Percentiles rank a stretch among this genome's conserved stretches.
Evolutionary conservation across 2,329 filamentous ascomycete genomes (phyloP).

Genomic region (Fusarium sp.): DNA sequence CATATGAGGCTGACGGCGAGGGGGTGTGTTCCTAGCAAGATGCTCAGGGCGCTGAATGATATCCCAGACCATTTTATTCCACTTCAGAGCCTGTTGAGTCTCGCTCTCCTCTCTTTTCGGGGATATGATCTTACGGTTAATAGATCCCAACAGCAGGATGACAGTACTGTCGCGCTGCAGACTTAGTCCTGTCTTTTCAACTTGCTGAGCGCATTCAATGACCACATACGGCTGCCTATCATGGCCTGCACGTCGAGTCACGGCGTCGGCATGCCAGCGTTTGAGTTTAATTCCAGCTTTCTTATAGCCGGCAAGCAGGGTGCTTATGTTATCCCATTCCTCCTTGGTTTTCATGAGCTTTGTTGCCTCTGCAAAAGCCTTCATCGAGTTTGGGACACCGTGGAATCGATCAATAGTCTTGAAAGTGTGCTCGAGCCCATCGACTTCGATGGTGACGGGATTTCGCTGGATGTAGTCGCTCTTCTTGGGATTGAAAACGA

Average conservation of each 20-base stretch:
- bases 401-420: slow-evolving; percentile 53
- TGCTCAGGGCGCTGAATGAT: slow-evolving; percentile 57
- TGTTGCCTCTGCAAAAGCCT: slow-evolving; percentile 50
- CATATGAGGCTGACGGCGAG: slow-evolving; percentile 35
- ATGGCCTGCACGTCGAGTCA: slow-evolving; percentile 52
- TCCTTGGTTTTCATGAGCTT: slow-evolving; percentile 55
- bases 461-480: slow-evolving; percentile 60
- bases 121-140: slow-evolving; percentile 50
- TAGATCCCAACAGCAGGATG: slow-evolving; percentile 37
- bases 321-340: slow-evolving; percentile 62
- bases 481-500: slow-evolving; percentile 59
- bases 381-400: slow-evolving; percentile 54
- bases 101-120: slow-evolving; percentile 36
- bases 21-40: slow-evolving; percentile 21
- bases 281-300: slow-evolving; percentile 52
- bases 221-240: slow-evolving; percentile 55
- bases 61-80: slow-evolving; percentile 58
- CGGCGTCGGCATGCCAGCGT: slow-evolving; percentile 46
- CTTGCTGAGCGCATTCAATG: slow-evolving; percentile 59
- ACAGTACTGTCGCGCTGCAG: slow-evolving; percentile 54
- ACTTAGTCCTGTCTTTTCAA: slow-evolving; percentile 55
- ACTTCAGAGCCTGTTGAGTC: slow-evolving; percentile 54
- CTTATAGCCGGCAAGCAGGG: slow-evolving; percentile 59
- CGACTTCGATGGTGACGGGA: slow-evolving; percentile 66
- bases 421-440: slow-evolving; percentile 63